Evolutionary conservation across 257 asterid species (phyloP).

Genomic region (Rauvolfia tetraphylla): DNA sequence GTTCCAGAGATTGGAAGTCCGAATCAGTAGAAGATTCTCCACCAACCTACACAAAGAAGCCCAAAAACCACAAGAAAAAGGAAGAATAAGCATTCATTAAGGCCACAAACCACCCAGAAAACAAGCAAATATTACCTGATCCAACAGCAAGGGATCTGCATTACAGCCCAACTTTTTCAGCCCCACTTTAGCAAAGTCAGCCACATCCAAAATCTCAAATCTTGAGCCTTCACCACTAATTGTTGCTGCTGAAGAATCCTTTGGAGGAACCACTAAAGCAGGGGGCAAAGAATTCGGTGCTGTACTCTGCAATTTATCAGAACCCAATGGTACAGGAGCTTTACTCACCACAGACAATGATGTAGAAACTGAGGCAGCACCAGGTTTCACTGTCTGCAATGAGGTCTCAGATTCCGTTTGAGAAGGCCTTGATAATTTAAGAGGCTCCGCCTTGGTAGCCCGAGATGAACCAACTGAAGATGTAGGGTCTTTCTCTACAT

Average conservation of each 20-base stretch:
- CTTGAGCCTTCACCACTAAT: conserved; percentile 25
- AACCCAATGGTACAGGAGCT: conserved; percentile 26
- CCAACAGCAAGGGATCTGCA: conserved; percentile 21
- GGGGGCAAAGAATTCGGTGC: conserved; percentile 19
- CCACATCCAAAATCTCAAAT: conserved; percentile 22
- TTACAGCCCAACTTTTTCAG: conserved; percentile 26
- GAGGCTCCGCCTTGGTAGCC: conserved; percentile 41
- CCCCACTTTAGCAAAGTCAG: conserved; percentile 32
- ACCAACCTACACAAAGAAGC: conserved; percentile 42
- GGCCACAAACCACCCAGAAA: conserved; percentile 15
- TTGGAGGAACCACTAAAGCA: conserved; percentile 25
- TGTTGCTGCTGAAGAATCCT: conserved; percentile 27
- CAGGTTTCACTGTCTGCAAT: conserved; percentile 43
- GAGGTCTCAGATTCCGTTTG: conserved; percentile 40
- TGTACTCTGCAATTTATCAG: conserved; percentile 28
- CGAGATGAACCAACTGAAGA: conserved; percentile 37
- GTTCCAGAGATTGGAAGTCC: conserved; percentile 37
- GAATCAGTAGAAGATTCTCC: conserved; percentile 27
- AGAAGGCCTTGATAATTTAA: conserved; percentile 36
- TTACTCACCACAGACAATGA: conserved; percentile 20
- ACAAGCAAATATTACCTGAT: conserved; percentile 45
- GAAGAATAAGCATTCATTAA: conserved; percentile 16
- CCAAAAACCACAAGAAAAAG: conserved; percentile 6
- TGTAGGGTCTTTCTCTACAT: conserved; percentile 46
- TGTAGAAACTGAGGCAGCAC: conserved; percentile 30